Conservation (phyloP, 805 yeast species). For the Saccharomycodes ludwigii region DNA sequence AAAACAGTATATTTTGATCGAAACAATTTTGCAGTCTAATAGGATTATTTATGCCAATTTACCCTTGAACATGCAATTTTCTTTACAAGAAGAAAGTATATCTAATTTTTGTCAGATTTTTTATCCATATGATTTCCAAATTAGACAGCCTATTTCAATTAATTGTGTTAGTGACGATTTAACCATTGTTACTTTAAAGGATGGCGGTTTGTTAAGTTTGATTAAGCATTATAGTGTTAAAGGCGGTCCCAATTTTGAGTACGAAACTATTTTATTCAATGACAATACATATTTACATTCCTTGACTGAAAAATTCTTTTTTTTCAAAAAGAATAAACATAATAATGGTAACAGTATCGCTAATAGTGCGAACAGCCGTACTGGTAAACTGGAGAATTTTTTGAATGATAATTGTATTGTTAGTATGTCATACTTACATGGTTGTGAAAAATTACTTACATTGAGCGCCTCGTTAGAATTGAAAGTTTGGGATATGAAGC, state of each 20-base stretch:
- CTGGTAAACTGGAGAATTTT: constrained; percentile 13
- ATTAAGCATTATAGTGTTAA: constrained; percentile 11
- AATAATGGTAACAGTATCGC: constrained; percentile 11
- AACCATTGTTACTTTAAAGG: constrained; percentile 49
- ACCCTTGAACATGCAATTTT: too few relatives aligned
- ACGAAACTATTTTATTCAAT: constrained; percentile 38
- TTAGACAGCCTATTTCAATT: constrained; percentile 43
- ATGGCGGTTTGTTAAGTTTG: constrained; percentile 66
- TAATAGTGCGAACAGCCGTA: constrained; percentile 13
- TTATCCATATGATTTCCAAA: constrained; percentile 52
- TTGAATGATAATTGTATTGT: constrained; percentile 19
- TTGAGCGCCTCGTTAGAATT: too few relatives aligned
- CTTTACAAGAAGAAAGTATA: too few relatives aligned
- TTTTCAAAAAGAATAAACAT: constrained; percentile 9
- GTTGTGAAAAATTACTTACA: too few relatives aligned
- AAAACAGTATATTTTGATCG: too few relatives aligned
- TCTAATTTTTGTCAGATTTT: constrained; percentile 54
- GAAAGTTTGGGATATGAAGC: constrained; percentile 21
- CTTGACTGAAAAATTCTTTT: constrained; percentile 16
- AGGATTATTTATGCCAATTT: too few relatives aligned
- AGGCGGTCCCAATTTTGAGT: constrained; percentile 12
- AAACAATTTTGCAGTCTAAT: too few relatives aligned
- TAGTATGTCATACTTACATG: too few relatives aligned
- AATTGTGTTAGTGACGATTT: constrained; percentile 32
- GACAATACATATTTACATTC: constrained; percentile 37